Evolutionary conservation across 768 basidiomycete genomes (phyloP).

Genomic region (Tricholoma sp.): DNA sequence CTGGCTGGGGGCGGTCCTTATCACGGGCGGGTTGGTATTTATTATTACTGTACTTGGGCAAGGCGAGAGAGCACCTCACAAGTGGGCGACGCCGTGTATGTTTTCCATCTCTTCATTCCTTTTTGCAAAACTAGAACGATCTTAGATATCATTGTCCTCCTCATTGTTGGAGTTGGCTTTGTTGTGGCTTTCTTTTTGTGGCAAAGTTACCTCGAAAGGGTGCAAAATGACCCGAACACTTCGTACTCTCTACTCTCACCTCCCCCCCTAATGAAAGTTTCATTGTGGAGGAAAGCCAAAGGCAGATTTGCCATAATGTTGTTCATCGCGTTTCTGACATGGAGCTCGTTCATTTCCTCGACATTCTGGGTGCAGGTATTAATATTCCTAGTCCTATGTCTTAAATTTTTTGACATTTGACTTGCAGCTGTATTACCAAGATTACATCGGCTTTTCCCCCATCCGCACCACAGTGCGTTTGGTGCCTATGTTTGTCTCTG

Average conservation of each 20-base stretch:
- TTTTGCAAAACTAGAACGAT: slow-evolving; percentile 11
- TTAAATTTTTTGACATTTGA: slow-evolving; percentile 20
- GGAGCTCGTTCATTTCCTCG: slow-evolving; percentile 51
- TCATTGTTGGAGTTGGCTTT: slow-evolving; percentile 56
- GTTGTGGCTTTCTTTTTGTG: slow-evolving; percentile 52
- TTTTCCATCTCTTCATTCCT: slow-evolving; percentile 1
- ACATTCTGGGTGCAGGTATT: slow-evolving; percentile 28
- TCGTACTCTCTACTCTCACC: slow-evolving; percentile 24
- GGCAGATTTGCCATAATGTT: slow-evolving; percentile 58
- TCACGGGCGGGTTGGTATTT: slow-evolving; percentile 58
- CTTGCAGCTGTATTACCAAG: slow-evolving; percentile 65
- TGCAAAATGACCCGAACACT: not conserved
- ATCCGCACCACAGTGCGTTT: slow-evolving; percentile 61
- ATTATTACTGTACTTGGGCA: slow-evolving; percentile 68
- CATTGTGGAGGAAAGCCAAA: slow-evolving; percentile 53
- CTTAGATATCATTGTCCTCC: slow-evolving; percentile 58
- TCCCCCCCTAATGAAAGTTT: slow-evolving; percentile 57
- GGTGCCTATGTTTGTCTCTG: slow-evolving; percentile 67
- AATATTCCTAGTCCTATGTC: slow-evolving; percentile 10
- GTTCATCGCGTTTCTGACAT: slow-evolving; percentile 52
- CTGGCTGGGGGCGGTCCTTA: slow-evolving; percentile 67
- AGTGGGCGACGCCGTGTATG: slow-evolving; percentile 46
- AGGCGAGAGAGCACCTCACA: slow-evolving; percentile 48
- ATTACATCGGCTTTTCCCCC: slow-evolving; percentile 49
- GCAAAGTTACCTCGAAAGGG: slow-evolving; percentile 52